Conservation (phyloP, 2,329 filamentous ascomycete genomes). For the Diaporthe batatas region DNA sequence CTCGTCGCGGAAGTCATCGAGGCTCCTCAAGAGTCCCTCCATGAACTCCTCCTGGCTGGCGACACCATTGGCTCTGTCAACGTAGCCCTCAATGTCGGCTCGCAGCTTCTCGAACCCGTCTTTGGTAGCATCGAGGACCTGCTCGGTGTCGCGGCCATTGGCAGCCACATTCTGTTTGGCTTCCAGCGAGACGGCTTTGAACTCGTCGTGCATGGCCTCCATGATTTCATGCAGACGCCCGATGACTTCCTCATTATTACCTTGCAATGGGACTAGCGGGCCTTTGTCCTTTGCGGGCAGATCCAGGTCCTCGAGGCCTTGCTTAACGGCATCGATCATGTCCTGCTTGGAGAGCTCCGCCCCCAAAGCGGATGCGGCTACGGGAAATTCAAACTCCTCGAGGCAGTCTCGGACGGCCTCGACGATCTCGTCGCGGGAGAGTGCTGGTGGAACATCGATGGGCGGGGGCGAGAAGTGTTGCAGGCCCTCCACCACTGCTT, state of each 20-base stretch:
- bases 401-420: slow-evolving; percentile 87
- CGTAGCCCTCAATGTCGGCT: slow-evolving; percentile 83
- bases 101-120: slow-evolving; percentile 88
- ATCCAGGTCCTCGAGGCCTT: slow-evolving; percentile 52
- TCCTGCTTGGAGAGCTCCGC: slow-evolving; percentile 72
- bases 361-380: slow-evolving; percentile 67
- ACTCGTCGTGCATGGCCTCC: slow-evolving; percentile 70
- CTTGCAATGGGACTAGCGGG: slow-evolving; percentile 46
- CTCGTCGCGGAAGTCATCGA: slow-evolving; percentile 77
- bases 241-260: slow-evolving; percentile 64
- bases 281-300: slow-evolving; percentile 40
- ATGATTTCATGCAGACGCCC: slow-evolving; percentile 75
- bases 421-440: slow-evolving; percentile 87
- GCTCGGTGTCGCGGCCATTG: slow-evolving; percentile 85
- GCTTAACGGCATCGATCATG: slow-evolving; percentile 73
- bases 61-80: slow-evolving; percentile 78
- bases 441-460: slow-evolving; percentile 75
- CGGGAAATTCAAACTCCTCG: slow-evolving; percentile 84
- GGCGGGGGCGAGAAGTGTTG: slow-evolving; percentile 83
- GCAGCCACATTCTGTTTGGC: slow-evolving; percentile 84
- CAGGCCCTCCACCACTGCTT: slow-evolving; percentile 87
- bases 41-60: slow-evolving; percentile 84
- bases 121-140: slow-evolving; percentile 88
- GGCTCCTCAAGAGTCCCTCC: slow-evolving; percentile 73
- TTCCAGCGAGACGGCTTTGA: slow-evolving; percentile 71